Base-by-base conservation (phyloP, 1,284 basidiomycete genomes). In the Ceratobasidium sp. region DNA sequence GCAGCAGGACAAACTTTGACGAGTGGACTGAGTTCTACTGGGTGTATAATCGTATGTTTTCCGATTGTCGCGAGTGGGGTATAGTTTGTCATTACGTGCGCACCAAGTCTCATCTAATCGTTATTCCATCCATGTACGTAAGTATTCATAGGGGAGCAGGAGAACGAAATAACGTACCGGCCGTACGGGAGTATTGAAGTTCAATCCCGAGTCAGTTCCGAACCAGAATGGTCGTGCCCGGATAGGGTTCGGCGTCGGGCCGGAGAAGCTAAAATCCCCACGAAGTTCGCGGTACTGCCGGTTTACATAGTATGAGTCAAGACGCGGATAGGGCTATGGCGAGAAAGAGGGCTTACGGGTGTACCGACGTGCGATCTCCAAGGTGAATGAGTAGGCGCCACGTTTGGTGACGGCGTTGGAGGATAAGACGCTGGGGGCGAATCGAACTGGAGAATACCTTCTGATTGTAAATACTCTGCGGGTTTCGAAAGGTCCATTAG, bases 291-390 rank as follows among this genome's bases (percentile, higher is more conserved):
- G 71, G 40, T 73, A 73, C 71, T 73, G 39, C 7, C 28, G 28
- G 6, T 33, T 26, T 5, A 28, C 18, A 20, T 2, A 53, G 15
- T 26, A 9, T 33, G 23, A 33, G 33, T 33, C 33, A 33, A 33
- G 4, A 33, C 33, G 4, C 4, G 33, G 33, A 33, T 33, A 4
- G 33, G 33, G 4, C 33, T 33, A 33, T 4, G 33, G 4, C 33
- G 33, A 4, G 33, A 33, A 40, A 56, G 42, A 5, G 28, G 12
- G 33, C 71, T 73, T 53, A 73, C 71, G 26, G 71, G 71, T 33
- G 71, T 73, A 13, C 71, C 71, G 3, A 73, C 60, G n/a, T 73
- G 71, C 20, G 71, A 73, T 44, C 71, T 73, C 71, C 71, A 73
- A 6, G 71, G 60, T 13, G 71, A 73, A 51, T 51, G n/a, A n/a